Percentiles rank a stretch among this genome's conserved stretches.
Conservation (phyloP, 345 rosid genomes). For the Reutealis trisperma region DNA sequence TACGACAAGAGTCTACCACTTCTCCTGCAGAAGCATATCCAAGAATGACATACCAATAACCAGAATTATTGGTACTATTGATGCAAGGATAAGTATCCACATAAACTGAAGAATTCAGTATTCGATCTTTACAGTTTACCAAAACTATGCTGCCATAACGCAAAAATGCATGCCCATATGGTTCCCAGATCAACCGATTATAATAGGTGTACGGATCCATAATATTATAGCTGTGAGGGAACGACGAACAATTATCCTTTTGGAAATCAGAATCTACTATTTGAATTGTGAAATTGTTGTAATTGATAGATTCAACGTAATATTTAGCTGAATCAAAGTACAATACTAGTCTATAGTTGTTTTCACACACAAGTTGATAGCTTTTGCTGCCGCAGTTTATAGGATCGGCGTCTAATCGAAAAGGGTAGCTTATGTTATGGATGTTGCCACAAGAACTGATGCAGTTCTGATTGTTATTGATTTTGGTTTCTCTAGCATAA, state of each 20-base stretch:
- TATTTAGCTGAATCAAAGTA: constrained; percentile 13
- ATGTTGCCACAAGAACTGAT: constrained; percentile 29
- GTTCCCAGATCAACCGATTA: too few relatives aligned
- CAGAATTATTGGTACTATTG: neutral
- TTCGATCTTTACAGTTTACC: neutral
- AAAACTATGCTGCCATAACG: too few relatives aligned
- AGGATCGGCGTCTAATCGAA: constrained; percentile 20
- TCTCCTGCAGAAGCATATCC: neutral
- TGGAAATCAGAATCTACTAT: constrained; percentile 16
- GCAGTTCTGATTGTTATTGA: too few relatives aligned
- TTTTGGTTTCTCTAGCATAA: neutral
- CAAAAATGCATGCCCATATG: too few relatives aligned
- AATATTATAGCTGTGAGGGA: too few relatives aligned
- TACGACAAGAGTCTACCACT: constrained; percentile 2
- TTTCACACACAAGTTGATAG: constrained; percentile 16
- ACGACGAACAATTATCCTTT: constrained; percentile 13
- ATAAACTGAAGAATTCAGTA: neutral
- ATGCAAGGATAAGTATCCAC: constrained; percentile 12
- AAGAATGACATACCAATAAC: neutral
- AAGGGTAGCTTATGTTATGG: constrained; percentile 25
- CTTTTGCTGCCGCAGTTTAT: constrained; percentile 1
- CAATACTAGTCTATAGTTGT: constrained; percentile 17
- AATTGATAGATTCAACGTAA: constrained; percentile 22
- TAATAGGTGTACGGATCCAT: too few relatives aligned
- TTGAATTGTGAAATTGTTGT: constrained; percentile 15